Base-by-base conservation (phyloP, 1,284 basidiomycete genomes). In the Sporisorium scitamineum region DNA sequence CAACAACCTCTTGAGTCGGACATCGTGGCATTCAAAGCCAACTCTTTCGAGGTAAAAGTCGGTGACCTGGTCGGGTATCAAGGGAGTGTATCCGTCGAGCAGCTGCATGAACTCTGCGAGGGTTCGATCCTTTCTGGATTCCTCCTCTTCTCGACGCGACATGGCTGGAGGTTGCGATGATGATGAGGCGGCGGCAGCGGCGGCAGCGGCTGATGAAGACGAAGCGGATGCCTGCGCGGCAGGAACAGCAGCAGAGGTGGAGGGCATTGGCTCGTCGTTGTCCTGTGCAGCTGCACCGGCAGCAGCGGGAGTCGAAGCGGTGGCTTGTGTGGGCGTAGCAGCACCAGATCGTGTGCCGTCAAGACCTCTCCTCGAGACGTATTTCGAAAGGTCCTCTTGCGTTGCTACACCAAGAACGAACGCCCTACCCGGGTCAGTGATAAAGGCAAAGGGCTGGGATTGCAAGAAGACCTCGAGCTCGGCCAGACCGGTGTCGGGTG, bases 21-120 rank as follows among this genome's bases (percentile, higher is more conserved):
- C 66, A 85, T 99, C 96, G 74, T 95, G 92, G 84, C 93, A 95
- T 82, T 98, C 95, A 86, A 99, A 98, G 0, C 97, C 97, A 22
- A 95, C 93, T 68, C 92, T 89, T 86, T 99, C 95, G 11, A 99
- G 90, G 87, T 97, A 99, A 86, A 96, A 97, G 83, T 97, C 94
- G 5, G 96, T 97, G 16, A 99, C 95, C 86, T 99, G 95, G 85
- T 96, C 97, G 2, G 97, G 97, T 78, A 99, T 95, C 86, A 99
- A 86, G 39, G 97, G 97, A 80, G 97, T 94, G 86, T 97, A 97
- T 47, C 96, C 94, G 82, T 99, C 96, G 41, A 99, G 88, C 92
- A 96, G 93, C 53, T 95, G 88, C 87, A 99, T 89, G 83, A 99
- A 95, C 85, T 99, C 95, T 5, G 94, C 94, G 48, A 99, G 86